These are phyloP conservation scores for Metarhizium anisopliae DNA, from an alignment of 2,329 filamentous ascomycete species.

Conservation along the genomic window DNA sequence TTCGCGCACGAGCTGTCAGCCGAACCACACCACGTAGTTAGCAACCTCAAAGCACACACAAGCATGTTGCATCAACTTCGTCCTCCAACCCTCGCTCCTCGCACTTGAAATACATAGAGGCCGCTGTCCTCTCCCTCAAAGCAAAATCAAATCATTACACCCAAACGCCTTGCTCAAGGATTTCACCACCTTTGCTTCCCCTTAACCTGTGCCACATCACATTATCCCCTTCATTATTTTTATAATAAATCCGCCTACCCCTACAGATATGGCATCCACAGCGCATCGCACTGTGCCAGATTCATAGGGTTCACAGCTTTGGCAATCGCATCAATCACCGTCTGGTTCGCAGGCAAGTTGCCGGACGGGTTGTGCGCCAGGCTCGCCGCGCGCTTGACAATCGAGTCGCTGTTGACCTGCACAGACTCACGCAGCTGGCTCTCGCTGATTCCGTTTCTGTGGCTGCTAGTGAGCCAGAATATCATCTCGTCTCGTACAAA, in stretches of 20 bases:
- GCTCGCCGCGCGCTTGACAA: constrained; percentile 82
- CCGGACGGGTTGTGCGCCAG: constrained; percentile 70
- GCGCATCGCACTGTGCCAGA: constrained; percentile 75
- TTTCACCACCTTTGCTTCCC: constrained; percentile 1
- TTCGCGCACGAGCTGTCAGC: too few relatives aligned
- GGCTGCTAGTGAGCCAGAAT: constrained; percentile 82
- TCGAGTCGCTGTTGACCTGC: constrained; percentile 77
- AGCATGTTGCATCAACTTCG: too few relatives aligned
- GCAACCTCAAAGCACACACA: too few relatives aligned
- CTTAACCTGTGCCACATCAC: neutral
- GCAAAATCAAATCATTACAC: neutral
- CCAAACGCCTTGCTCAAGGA: constrained; percentile 10
- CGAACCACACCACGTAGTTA: too few relatives aligned
- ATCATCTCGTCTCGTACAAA: constrained; percentile 98
- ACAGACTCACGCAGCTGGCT: constrained; percentile 70
- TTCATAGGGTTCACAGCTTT: constrained; percentile 88
- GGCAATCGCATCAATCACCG: constrained; percentile 89
- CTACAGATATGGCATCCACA: constrained; percentile 97
- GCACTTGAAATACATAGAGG: neutral
- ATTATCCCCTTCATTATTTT: neutral
- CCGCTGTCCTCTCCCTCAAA: neutral
- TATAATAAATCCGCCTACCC: neutral
- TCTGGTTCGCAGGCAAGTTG: constrained; percentile 91
- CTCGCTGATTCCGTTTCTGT: constrained; percentile 49
- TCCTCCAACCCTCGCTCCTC: too few relatives aligned